phyloP scores from a whole-genome alignment of 2,329 filamentous ascomycete species.

The Bipolaris sorokiniana region DNA sequence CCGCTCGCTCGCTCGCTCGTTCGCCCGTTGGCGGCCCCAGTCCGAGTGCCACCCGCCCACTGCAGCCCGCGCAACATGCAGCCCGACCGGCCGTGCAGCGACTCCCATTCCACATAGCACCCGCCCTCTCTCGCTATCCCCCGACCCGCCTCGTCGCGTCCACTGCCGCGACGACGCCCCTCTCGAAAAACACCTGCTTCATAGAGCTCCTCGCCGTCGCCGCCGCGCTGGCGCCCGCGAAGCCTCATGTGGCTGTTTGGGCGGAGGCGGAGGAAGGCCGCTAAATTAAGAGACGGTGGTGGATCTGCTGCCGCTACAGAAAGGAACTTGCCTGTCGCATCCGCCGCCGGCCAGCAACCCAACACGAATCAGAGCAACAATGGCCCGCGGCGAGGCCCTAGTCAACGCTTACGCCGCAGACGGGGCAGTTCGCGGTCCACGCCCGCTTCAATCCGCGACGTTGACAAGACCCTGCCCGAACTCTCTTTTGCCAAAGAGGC shows the following conservation, averaged over 20 bases:
- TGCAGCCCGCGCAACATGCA: constrained; percentile 24
- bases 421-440: constrained; percentile 43
- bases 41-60: constrained; percentile 14
- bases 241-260: constrained; percentile 80
- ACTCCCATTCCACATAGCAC: constrained; percentile 27
- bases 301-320: constrained; percentile 59
- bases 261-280: constrained; percentile 72
- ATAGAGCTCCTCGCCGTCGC: constrained; percentile 8
- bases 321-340: constrained; percentile 48
- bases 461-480: constrained; percentile 35
- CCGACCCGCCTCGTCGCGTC: constrained; percentile 32
- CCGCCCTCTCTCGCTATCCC: constrained; percentile 16
- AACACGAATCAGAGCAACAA: constrained; percentile 30
- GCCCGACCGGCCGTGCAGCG: constrained; percentile 24
- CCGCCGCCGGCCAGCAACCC: constrained; percentile 15
- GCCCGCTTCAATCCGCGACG: constrained; percentile 37
- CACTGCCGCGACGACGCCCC: constrained; percentile 15
- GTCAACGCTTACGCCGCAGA: constrained; percentile 39
- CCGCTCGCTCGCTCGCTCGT: not conserved
- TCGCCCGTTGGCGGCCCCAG: not conserved
- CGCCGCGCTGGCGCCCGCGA: constrained; percentile 11
- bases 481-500: constrained; percentile 14
- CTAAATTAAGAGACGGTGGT: constrained; percentile 52
- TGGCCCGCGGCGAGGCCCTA: constrained; percentile 33
- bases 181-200: not conserved